A percentile compares a stretch with the other conserved stretches of the same genome.
Conservation (phyloP, 352 stramenopile genomes). For the Globisporangium okanoganense region DNA sequence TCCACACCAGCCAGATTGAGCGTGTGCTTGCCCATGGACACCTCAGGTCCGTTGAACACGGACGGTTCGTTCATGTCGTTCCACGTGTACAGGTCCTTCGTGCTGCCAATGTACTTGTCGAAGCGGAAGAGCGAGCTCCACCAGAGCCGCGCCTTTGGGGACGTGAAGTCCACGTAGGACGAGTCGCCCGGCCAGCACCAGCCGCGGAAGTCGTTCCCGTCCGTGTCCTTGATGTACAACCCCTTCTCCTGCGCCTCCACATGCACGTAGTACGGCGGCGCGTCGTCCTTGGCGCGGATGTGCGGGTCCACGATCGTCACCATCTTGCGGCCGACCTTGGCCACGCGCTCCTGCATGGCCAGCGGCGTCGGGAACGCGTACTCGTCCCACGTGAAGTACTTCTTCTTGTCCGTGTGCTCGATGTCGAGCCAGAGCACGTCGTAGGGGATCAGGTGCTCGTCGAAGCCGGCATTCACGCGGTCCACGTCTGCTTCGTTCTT, state of each 20-base stretch:
- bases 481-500: conserved; percentile 97
- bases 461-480: conserved; percentile 87
- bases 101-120: conserved; percentile 93
- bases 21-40: conserved; percentile 97
- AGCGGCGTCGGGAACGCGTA: conserved; percentile 94
- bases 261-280: conserved; percentile 89
- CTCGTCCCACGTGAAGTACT: conserved; percentile 97
- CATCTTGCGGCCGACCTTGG: conserved; percentile 93
- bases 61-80: conserved; percentile 99
- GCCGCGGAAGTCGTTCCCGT: conserved; percentile 96
- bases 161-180: conserved; percentile 98
- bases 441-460: conserved; percentile 98
- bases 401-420: conserved; percentile 98
- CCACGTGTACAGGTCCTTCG: conserved; percentile 95
- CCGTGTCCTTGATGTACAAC: conserved; percentile 96
- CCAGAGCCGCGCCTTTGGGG: conserved; percentile 90
- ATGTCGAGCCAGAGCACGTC: conserved; percentile 99
- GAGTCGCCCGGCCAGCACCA: conserved; percentile 99
- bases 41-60: conserved; percentile 99
- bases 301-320: conserved; percentile 99
- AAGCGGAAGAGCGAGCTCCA: conserved; percentile 96
- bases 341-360: conserved; percentile 93
- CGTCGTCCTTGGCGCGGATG: conserved; percentile 95
- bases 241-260: conserved; percentile 77
- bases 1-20: conserved; percentile 92